Evolutionary conservation across 192 early-diverging fungal genomes (phyloP).

Genomic region (Coemansia sp.): DNA sequence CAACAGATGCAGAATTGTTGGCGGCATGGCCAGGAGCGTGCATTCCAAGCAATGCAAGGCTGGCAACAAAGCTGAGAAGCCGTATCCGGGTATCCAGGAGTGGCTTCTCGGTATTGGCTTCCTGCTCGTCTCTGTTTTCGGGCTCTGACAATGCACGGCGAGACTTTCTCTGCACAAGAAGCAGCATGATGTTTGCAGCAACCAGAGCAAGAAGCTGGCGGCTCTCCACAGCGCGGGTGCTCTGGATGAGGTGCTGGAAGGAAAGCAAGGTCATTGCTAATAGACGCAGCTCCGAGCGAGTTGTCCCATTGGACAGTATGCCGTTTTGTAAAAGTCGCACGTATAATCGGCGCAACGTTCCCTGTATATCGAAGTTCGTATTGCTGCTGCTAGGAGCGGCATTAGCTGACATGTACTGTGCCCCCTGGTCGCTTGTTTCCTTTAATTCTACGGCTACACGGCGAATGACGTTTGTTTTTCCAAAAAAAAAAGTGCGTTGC

Average conservation of each 20-base stretch:
- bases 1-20: neutral
- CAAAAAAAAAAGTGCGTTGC: neutral
- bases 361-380: neutral
- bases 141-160: neutral
- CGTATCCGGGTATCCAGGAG: neutral
- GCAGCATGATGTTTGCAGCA: slow-evolving; percentile 6
- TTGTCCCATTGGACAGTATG: neutral
- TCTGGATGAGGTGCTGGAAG: slow-evolving; percentile 4
- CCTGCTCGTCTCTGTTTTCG: neutral
- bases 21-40: neutral
- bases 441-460: neutral
- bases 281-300: neutral
- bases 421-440: neutral
- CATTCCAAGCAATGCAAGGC: slow-evolving; percentile 14
- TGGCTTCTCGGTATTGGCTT: neutral
- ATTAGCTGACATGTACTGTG: slow-evolving; percentile 6
- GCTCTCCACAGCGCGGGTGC: neutral
- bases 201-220: neutral
- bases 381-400: neutral
- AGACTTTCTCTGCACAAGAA: neutral
- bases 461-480: neutral
- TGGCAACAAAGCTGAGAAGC: slow-evolving; percentile 18
- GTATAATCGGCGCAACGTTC: slow-evolving; percentile 1
- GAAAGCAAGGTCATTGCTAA: slow-evolving; percentile 4
- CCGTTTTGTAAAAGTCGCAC: slow-evolving; percentile 8